Percentiles rank a stretch among this genome's conserved stretches.
Conservation (phyloP, 331 rosid genomes). For the Phaseolus coccineus region DNA sequence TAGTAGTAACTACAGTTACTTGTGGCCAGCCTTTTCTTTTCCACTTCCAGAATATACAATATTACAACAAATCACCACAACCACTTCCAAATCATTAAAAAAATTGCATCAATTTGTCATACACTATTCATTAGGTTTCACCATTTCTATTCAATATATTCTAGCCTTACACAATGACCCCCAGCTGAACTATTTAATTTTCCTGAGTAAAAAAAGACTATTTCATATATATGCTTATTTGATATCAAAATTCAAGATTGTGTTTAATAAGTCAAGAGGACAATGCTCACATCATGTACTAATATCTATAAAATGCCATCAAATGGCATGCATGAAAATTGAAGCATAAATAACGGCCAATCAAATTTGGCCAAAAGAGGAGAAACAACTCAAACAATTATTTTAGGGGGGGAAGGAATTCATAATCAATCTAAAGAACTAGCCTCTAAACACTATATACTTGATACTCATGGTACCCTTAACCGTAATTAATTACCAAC, state of each 20-base stretch:
- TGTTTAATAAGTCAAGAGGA: conserved; percentile 34
- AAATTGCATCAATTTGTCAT: conserved; percentile 29
- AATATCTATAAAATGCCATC: conserved; percentile 27
- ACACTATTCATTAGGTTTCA: conserved; percentile 18
- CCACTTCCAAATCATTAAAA: conserved; percentile 30
- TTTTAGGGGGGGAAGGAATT: conserved; percentile 37
- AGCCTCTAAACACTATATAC: conserved; percentile 42
- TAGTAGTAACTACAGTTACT: not conserved
- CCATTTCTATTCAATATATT: conserved; percentile 16
- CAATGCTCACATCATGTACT: conserved; percentile 29
- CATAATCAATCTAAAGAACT: conserved; percentile 38
- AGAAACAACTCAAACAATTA: conserved; percentile 28
- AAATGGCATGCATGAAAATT: conserved; percentile 36
- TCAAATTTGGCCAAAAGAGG: conserved; percentile 30
- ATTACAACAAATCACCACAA: conserved; percentile 8
- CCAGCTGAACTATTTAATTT: conserved; percentile 8
- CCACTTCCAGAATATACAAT: not conserved
- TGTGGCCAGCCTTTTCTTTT: conserved; percentile 17
- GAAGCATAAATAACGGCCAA: conserved; percentile 37
- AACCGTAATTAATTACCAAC: conserved; percentile 49
- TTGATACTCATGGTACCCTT: conserved; percentile 48
- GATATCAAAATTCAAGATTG: conserved; percentile 29
- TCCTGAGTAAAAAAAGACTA: conserved; percentile 2
- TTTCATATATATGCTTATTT: conserved; percentile 5
- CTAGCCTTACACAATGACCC: conserved; percentile 14